Conservation (phyloP, 2,329 filamentous ascomycete genomes). For the Teratosphaeriaceae sp. region DNA sequence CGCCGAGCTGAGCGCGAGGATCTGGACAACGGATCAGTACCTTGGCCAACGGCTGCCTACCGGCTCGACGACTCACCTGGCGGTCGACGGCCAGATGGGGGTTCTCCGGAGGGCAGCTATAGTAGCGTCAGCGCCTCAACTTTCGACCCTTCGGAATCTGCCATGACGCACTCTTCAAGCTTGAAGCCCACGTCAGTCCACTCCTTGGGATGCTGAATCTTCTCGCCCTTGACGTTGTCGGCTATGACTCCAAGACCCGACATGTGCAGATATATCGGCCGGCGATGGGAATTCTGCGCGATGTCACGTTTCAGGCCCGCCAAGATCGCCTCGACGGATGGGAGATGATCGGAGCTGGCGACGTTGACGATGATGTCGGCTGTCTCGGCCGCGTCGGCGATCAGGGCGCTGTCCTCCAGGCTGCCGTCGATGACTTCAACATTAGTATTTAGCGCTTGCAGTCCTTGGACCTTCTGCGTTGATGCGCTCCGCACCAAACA, state of each 20-base stretch:
- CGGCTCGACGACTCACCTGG: not conserved
- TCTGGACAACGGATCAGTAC: not conserved
- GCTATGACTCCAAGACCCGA: not conserved
- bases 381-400: not conserved
- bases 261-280: not conserved
- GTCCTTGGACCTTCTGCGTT: not conserved
- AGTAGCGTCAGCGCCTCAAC: not conserved
- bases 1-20: not conserved
- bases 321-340: not conserved
- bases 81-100: not conserved
- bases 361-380: not conserved
- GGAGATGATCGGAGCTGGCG: not conserved
- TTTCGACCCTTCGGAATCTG: not conserved
- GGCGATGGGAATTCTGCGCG: not conserved
- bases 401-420: not conserved
- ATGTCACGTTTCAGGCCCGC: not conserved
- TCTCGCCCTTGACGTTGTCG: not conserved
- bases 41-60: not conserved
- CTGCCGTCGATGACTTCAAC: not conserved
- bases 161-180: not conserved
- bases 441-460: not conserved
- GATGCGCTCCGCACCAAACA: not conserved
- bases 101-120: not conserved
- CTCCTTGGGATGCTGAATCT: not conserved
- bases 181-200: not conserved